Base-by-base conservation (phyloP, 805 yeast species). In the Candida lessepsii region DNA sequence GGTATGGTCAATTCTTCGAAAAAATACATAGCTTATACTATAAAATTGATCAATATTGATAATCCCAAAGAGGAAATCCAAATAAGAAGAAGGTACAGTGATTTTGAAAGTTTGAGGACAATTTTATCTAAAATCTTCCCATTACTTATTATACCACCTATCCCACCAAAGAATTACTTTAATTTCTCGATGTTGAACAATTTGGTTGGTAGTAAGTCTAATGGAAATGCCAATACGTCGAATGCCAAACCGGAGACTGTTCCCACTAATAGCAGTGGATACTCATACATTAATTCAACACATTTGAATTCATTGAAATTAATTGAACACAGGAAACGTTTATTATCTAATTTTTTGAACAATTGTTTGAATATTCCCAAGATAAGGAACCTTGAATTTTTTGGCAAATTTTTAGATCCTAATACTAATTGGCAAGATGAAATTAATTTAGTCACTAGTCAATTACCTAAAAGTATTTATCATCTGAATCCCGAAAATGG, bases 61-160 rank as follows among this genome's bases (percentile, higher is more conserved):
- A 54, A 51, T 24, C 44, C 51, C 1, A 55, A 52, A 13, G 67
- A 77, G 29, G 70, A 78, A 37, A 56, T 78, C 23, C 90, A 88
- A 4, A 78, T 90, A 35, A 70, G 99, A 52, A 54, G 70, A 40
- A 71, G 98, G 32, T 93, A 93, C 58, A 84, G 96, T 24, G 99
- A 93, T 58, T 93, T 93, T 58, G 96, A 87, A 54, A 78, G 86
- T 36, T 70, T 93, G 32, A 71, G 96, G 45, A 82, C 78, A 29
- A 74, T 84, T 4, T 67, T 93, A 16, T 69, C 80, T 3, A 80
- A 83, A 50, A 63, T 86, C 27, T 83, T 84, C 48, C 97, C 99
- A 3, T 79, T 93, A 3, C 57, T 81, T 3, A 75, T 93, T 3
- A 78, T 93, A 4, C 99, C 99, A 5, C 97, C 98, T 1, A 91